phyloP scores from a whole-genome alignment of 805 yeast species.

The Lipomyces sp. region DNA sequence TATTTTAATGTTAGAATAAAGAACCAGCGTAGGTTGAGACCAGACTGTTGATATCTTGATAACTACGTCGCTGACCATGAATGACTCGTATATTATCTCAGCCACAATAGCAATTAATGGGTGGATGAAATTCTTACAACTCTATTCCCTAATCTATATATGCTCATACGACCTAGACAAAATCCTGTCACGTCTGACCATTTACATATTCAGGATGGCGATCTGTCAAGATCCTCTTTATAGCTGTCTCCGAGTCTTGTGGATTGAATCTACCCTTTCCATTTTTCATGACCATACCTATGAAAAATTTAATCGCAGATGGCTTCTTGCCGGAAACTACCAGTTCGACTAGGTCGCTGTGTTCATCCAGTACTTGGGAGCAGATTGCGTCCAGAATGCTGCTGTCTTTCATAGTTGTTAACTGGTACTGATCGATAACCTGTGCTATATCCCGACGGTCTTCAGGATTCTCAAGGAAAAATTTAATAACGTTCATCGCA shows the following conservation, averaged over 20 bases:
- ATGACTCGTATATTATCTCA: no score
- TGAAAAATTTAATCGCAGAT: slow-evolving; percentile 71
- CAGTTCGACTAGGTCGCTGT: slow-evolving; percentile 61
- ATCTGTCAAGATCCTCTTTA: slow-evolving; percentile 18
- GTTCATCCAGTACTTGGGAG: slow-evolving; percentile 50
- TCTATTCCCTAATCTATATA: background rate
- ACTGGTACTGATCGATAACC: slow-evolving; percentile 57
- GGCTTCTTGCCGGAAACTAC: slow-evolving; percentile 62
- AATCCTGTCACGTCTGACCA: background rate
- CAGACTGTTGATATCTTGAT: no score
- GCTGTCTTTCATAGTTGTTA: slow-evolving; percentile 45
- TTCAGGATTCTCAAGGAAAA: slow-evolving; percentile 51
- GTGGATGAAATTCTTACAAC: background rate
- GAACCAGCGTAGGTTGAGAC: no score
- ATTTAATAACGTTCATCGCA: slow-evolving; percentile 56
- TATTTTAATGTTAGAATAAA: no score
- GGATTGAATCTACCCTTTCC: slow-evolving; percentile 65
- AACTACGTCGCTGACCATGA: no score
- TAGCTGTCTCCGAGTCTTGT: slow-evolving; percentile 43
- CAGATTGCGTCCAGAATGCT: slow-evolving; percentile 54
- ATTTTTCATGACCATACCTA: slow-evolving; percentile 83
- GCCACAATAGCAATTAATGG: no score
- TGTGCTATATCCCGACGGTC: slow-evolving; percentile 44
- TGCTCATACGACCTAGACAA: background rate
- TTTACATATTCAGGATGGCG: slow-evolving; percentile 1